Base-by-base conservation (phyloP, 208 protist species). In the Blastocrithidia nonstop region DNA sequence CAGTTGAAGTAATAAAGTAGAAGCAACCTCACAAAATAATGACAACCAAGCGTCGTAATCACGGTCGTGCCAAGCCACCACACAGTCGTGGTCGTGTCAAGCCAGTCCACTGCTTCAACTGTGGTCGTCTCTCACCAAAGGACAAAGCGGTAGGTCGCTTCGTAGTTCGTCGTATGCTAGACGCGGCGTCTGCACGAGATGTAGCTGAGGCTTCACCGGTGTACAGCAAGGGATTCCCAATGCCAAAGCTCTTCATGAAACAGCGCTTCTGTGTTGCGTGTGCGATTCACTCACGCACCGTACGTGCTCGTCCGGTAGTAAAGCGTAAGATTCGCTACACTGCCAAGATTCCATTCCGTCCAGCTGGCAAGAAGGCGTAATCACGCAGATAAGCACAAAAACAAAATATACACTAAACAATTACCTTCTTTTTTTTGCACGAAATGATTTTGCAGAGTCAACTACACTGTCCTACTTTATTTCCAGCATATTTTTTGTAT, bases 241-340 rank as follows among this genome's bases (percentile, higher is more conserved):
- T 99, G 59, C 97, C 97, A 47, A 99, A 98, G 93, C 72, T 98
- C 42, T 99, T 98, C 91, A 81, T 96, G 68, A 99, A 99, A 91
- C 74, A 96, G 69, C 88, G 98, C 72, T 99, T 98, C 90, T 99
- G 97, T 86, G 95, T 99, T 48, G 97, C 96, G 19, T 99, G 97
- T 86, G 96, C 97, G 52, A 97, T 98, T 62, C 97, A 99, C 93
- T 92, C 90, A 67, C 93, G 95, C 57, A 88, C 97, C 23, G 97
- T 99, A 37, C 95, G 86, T 48, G 82, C 75, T 41, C 82, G 87
- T 68, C 66, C 74, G 15, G 78, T 86, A 44, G 57, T 54, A 24
- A 44, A 71, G 28, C 80, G 83, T 55, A 93, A 91, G 77, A 72
- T 61, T 39, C 80, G 87, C 67, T 86, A 76, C 72, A 86, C 71